Percentiles rank a stretch among this genome's conserved stretches.
Conservation (phyloP, 176 grass and related monocot species). For the Luzula sylvatica region DNA sequence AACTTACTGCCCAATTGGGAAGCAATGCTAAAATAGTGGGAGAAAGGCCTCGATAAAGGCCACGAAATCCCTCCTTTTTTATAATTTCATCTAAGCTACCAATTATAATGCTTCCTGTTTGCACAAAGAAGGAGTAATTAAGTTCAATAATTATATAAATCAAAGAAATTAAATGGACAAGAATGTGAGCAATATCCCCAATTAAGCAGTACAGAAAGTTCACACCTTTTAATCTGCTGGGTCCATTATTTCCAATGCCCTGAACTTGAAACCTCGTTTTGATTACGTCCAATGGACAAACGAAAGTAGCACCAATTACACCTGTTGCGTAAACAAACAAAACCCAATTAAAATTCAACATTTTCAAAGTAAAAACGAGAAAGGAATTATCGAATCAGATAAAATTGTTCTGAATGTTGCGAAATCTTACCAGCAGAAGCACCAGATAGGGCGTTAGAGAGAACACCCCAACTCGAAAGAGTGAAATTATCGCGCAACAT, state of each 20-base stretch:
- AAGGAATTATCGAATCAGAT: neutral
- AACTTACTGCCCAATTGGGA: constrained; percentile 96
- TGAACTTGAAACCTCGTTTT: constrained; percentile 97
- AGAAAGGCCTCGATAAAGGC: constrained; percentile 86
- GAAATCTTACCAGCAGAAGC: constrained; percentile 58
- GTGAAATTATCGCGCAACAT: constrained; percentile 20
- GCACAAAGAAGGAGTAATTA: no score
- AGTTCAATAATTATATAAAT: no score
- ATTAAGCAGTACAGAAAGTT: constrained; percentile 5
- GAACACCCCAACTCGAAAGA: constrained; percentile 29
- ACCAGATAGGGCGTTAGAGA: constrained; percentile 60
- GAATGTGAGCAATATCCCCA: neutral
- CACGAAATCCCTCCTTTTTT: constrained; percentile 67
- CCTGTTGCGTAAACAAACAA: constrained; percentile 31
- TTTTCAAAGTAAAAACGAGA: neutral
- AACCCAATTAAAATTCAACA: neutral
- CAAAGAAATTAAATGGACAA: neutral
- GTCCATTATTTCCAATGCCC: constrained; percentile 46
- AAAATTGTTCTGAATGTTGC: neutral
- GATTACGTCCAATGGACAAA: constrained; percentile 95
- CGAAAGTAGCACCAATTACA: constrained; percentile 83
- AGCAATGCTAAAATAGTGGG: constrained; percentile 77
- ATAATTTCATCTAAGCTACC: constrained; percentile 78
- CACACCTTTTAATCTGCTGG: constrained; percentile 36
- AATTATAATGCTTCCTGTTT: constrained; percentile 76